Percentiles rank a stretch among this genome's conserved stretches.
These are phyloP conservation scores for Plenodomus tracheiphilus DNA, from an alignment of 2,329 filamentous ascomycete genomes.

Conservation along the genomic window DNA sequence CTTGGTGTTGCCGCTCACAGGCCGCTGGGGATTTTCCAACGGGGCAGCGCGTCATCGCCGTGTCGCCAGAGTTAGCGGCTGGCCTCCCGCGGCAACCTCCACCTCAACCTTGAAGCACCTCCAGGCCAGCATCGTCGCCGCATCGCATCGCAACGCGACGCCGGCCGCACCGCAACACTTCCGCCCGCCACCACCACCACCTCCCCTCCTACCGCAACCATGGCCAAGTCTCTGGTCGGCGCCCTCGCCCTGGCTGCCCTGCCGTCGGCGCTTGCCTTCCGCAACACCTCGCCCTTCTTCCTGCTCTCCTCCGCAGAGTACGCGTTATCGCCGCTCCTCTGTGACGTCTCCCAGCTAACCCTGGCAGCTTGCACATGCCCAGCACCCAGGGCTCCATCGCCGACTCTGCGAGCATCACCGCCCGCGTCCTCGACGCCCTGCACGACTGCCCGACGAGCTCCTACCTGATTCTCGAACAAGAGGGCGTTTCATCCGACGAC, in stretches of 20 bases:
- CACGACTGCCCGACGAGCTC: constrained; percentile 70
- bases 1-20: too few species aligned
- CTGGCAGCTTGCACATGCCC: constrained; percentile 32
- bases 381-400: constrained; percentile 42
- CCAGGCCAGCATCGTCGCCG: too few species aligned
- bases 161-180: constrained; percentile 18
- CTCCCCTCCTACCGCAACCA: constrained; percentile 20
- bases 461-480: constrained; percentile 79
- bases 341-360: constrained; percentile 26
- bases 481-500: constrained; percentile 71
- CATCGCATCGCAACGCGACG: constrained; percentile 4
- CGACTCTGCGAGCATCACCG: constrained; percentile 48
- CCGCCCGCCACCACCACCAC: constrained; percentile 6
- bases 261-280: constrained; percentile 70
- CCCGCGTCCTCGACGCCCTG: constrained; percentile 54
- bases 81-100: too few species aligned
- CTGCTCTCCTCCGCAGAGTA: constrained; percentile 85
- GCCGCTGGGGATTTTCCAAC: constrained; percentile 22
- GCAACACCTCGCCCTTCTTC: constrained; percentile 86
- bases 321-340: constrained; percentile 35
- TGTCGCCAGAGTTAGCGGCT: constrained; percentile 9
- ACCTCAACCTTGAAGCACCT: too few species aligned
- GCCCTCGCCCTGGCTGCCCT: constrained; percentile 56
- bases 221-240: constrained; percentile 52
- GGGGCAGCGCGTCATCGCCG: constrained; percentile 30